Evolutionary conservation across 2,329 filamentous ascomycete genomes (phyloP).

Genomic region (Emericellopsis cladophorae): DNA sequence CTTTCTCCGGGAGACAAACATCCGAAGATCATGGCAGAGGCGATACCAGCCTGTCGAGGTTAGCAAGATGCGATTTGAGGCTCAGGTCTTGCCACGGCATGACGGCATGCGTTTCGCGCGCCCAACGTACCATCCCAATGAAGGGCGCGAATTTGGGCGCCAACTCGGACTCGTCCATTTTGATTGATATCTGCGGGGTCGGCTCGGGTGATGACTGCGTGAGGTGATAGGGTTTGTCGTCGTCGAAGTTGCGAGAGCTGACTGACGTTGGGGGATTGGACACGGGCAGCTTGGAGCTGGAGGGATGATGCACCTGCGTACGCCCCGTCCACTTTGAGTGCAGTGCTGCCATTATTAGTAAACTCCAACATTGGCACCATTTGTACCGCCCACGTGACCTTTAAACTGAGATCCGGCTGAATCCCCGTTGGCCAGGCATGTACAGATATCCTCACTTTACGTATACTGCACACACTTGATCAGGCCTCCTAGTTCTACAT

Average conservation of each 20-base stretch:
- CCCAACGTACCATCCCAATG: slow-evolving; percentile 64
- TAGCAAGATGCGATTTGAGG: slow-evolving; percentile 5
- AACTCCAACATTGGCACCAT: too few species aligned
- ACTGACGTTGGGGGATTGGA: neutral
- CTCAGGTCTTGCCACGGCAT: neutral
- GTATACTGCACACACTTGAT: too few species aligned
- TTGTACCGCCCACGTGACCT: too few species aligned
- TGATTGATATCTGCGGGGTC: slow-evolving; percentile 4
- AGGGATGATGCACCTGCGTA: too few species aligned
- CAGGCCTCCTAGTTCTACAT: too few species aligned
- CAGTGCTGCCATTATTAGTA: too few species aligned
- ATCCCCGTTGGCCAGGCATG: too few species aligned
- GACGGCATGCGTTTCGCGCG: slow-evolving; percentile 1
- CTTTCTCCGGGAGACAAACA: slow-evolving; percentile 32
- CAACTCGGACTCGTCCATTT: slow-evolving; percentile 44
- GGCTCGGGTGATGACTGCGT: slow-evolving; percentile 7
- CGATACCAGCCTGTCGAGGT: slow-evolving; percentile 55
- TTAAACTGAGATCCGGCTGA: too few species aligned
- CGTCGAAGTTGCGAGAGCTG: neutral
- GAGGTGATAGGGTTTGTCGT: neutral
- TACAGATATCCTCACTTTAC: too few species aligned
- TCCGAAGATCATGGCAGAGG: slow-evolving; percentile 73
- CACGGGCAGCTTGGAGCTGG: too few species aligned
- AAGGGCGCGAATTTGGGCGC: slow-evolving; percentile 78
- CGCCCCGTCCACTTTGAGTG: too few species aligned